A percentile compares a stretch with the other conserved stretches of the same genome.
These are phyloP conservation scores for Elongisporangium prolatum DNA, from an alignment of 352 stramenopile genomes.

Conservation along the genomic window DNA sequence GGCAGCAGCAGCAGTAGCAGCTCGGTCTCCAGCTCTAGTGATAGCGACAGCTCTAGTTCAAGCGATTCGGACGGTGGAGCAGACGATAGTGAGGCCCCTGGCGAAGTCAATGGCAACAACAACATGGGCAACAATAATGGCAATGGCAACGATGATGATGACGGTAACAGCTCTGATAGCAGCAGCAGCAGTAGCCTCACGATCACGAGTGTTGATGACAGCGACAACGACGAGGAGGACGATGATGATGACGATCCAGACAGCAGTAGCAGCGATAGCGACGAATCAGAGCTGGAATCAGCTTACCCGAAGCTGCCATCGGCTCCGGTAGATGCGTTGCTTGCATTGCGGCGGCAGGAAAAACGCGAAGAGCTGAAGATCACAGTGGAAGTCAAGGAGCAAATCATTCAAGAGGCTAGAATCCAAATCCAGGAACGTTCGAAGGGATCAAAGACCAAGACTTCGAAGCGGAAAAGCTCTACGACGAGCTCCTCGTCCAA, in stretches of 20 bases:
- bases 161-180: conserved; percentile 4
- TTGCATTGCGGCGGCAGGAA: conserved; percentile 41
- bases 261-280: conserved; percentile 43
- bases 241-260: conserved; percentile 20
- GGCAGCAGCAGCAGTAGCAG: conserved; percentile 27
- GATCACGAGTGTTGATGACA: conserved; percentile 11
- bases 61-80: conserved; percentile 10
- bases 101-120: conserved; percentile 5
- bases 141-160: conserved; percentile 4
- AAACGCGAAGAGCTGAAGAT: conserved; percentile 56
- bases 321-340: conserved; percentile 53
- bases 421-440: conserved; percentile 29
- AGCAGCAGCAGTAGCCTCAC: background rate
- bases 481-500: conserved; percentile 8
- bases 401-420: conserved; percentile 29
- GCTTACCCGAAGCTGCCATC: conserved; percentile 53
- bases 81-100: conserved; percentile 2
- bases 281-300: conserved; percentile 55
- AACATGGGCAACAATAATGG: conserved; percentile 3
- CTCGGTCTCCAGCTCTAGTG: conserved; percentile 15
- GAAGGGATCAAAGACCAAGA: conserved; percentile 12
- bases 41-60: conserved; percentile 17
- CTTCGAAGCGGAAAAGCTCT: conserved; percentile 18
- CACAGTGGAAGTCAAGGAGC: conserved; percentile 25
- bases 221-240: conserved; percentile 14